phyloP scores from a whole-genome alignment of 2,329 filamentous ascomycete genomes.

The Purpureocillium takamizusanense region DNA sequence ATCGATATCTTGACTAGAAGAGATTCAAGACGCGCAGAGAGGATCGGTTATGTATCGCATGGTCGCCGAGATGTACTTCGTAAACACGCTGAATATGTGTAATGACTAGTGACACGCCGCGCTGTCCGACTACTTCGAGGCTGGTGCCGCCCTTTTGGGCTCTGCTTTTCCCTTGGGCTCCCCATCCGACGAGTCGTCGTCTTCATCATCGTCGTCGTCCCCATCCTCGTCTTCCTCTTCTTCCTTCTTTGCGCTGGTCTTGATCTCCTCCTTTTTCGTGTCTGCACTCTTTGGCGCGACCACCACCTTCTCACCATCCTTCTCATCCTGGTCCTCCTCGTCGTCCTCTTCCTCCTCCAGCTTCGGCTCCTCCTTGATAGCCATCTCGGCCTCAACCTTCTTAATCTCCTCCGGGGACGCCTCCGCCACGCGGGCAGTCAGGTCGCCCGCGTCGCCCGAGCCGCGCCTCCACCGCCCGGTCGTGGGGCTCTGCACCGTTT shows the following conservation, averaged over 20 bases:
- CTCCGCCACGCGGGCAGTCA: conserved; percentile 21
- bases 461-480: conserved; percentile 7
- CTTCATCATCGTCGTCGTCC: conserved; percentile 14
- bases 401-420: conserved; percentile 29
- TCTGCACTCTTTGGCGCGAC: too few species aligned
- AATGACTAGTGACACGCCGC: too few species aligned
- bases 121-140: too few species aligned
- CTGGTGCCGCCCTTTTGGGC: background rate
- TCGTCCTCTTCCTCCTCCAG: conserved; percentile 21
- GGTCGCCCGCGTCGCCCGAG: conserved; percentile 5
- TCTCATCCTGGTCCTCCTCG: too few species aligned
- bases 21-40: conserved; percentile 2
- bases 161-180: conserved; percentile 6
- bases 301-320: conserved; percentile 10
- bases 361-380: conserved; percentile 27
- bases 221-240: conserved; percentile 18
- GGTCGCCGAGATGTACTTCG: background rate
- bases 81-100: too few species aligned
- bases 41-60: conserved; percentile 6
- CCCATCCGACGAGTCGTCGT: conserved; percentile 12
- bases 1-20: too few species aligned
- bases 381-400: conserved; percentile 23
- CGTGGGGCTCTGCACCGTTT: conserved; percentile 5
- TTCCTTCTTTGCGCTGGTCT: conserved; percentile 13
- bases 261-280: conserved; percentile 16